Base-by-base conservation (phyloP, 805 yeast genomes). In the Isabelozyma rhagii region DNA sequence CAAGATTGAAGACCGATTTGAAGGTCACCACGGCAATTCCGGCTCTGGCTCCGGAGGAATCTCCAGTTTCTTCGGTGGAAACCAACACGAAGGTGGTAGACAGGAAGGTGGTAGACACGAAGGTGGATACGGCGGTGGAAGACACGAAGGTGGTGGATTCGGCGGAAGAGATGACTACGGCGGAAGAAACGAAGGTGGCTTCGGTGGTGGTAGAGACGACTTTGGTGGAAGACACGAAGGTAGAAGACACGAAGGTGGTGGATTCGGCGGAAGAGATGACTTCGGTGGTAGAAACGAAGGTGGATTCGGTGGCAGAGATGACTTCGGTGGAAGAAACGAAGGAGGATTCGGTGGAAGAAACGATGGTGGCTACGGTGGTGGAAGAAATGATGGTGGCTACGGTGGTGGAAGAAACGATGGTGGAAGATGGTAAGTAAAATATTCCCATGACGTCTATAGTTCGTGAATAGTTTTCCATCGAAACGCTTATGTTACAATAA, bases 1-100 rank as follows among this genome's bases (percentile, higher is more conserved):
- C 67, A 78, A 80, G 64, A 54, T 72, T 34, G 79, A 75, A 57
- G 73, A 77, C 58, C 59, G 55, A 43, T 58, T 62, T 52, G 74
- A 73, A 50, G 55, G 66, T 31, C 56, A 53, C 6, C 25, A 21
- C 25, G 52, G 14, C 44, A 45, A 6, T 21, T 25, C 25, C 21
- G 46, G 50, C 17, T 47, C 51, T 46, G 44, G 44, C 6, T 21
- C 25, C 38, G 54, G 48, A 42, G 58, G 57, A 10, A 9, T 31
- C n/a, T 31, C 36, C 36, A 31, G 36, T 46, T 41, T 41, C 44
- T 17, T 41, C 7, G 44, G 41, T 47, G 48, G 53, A 31, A 28
- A 47, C 39, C 31, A 36, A n/a, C 45, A 50, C 38, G 41, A 46
- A 9, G 45, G 50, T 10, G 21, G 44, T 4, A 42, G 50, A 8